Evolutionary conservation across 192 early-diverging fungal genomes (phyloP), one percentile per base, ranked within the genome.

Genomic region (Coemansia sp.): DNA sequence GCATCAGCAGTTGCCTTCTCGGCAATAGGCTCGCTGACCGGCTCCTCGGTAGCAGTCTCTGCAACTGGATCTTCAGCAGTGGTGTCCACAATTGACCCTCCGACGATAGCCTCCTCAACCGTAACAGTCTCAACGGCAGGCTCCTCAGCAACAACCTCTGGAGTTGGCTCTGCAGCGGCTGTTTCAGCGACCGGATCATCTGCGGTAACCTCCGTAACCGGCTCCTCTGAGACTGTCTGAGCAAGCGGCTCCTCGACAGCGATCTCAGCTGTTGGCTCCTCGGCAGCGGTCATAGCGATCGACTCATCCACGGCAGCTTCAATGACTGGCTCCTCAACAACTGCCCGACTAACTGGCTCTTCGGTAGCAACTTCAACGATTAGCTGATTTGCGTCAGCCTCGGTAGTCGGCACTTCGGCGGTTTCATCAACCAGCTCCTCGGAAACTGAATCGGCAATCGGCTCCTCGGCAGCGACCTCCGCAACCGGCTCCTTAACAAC

Each of bases 31-130:
- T 67, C 39, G 10, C 34, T 41, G 27, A 30, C 8, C 32, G 11
- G 58, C 27, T 28, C n/a, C n/a, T 53, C 58, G 26, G 42, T 3
- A 20, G 50, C 47, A 32, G 42, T 1, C 23, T 41, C n/a, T n/a
- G n/a, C n/a, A n/a, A n/a, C n/a, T n/a, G n/a, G n/a, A n/a, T n/a
- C n/a, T n/a, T n/a, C n/a, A n/a, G n/a, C n/a, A n/a, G n/a, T n/a
- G n/a, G n/a, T n/a, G n/a, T n/a, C n/a, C n/a, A n/a, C n/a, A 10
- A 5, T 50, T 28, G 3, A 6, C 32, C 9, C 6, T 27, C 9
- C n/a, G n/a, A n/a, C n/a, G n/a, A n/a, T n/a, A n/a, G n/a, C n/a
- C n/a, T n/a, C n/a, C n/a, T n/a, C n/a, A n/a, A n/a, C n/a, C n/a
- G n/a, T n/a, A n/a, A 25, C 8, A n/a, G 39, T 45, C 1, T 41